A percentile compares a stretch with the other conserved stretches of the same genome.
Evolutionary conservation across 495 filamentous ascomycete species (phyloP).

Genomic region (Podospora comata): DNA sequence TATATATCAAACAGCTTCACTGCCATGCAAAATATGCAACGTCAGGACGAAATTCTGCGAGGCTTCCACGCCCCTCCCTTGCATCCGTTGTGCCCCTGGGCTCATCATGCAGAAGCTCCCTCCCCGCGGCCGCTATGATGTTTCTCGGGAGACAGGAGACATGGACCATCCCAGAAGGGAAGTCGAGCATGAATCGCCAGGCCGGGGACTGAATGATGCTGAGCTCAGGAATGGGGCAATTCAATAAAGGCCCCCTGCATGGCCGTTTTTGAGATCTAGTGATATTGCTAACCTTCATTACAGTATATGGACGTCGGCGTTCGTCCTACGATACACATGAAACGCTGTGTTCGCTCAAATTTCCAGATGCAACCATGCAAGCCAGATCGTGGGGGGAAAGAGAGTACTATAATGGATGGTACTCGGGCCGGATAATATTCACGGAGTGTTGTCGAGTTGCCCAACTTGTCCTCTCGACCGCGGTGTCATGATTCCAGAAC

Average conservation of each 20-base stretch:
- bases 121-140: constrained; percentile 1
- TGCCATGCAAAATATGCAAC: background rate
- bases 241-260: background rate
- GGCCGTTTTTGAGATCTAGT: background rate
- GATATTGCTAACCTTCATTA: background rate
- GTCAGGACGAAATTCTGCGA: background rate
- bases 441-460: background rate
- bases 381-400: background rate
- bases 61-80: constrained; percentile 7
- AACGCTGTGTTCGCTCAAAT: background rate
- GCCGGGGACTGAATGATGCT: background rate
- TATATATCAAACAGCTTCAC: background rate
- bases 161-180: constrained; percentile 5
- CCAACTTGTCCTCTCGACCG: background rate
- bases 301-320: background rate
- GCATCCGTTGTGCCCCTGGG: constrained; percentile 6
- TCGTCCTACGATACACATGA: background rate
- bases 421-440: background rate
- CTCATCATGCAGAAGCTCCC: constrained; percentile 7
- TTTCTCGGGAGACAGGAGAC: background rate
- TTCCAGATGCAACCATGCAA: background rate
- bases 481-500: background rate
- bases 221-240: background rate
- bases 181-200: constrained; percentile 2
- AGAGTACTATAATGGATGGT: background rate